phyloP scores from a whole-genome alignment of 768 basidiomycete genomes.

The Chalciporus chontae region DNA sequence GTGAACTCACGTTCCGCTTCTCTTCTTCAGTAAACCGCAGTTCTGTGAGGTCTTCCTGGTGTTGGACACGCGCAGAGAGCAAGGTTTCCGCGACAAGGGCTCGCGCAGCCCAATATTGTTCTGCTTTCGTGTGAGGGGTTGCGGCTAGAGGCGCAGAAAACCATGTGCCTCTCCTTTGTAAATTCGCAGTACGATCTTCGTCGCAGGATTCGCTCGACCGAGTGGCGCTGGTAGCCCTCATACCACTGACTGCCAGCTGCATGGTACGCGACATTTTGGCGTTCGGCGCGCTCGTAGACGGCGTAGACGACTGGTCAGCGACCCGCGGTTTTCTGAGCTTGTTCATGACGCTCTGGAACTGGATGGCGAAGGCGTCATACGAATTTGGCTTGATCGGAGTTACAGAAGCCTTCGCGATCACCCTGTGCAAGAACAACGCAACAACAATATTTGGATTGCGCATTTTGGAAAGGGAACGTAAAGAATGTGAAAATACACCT shows the following conservation, averaged over 20 bases:
- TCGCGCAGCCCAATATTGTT: conserved; percentile 68
- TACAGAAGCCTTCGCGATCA: background rate
- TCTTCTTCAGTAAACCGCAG: conserved; percentile 40
- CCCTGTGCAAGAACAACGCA: background rate
- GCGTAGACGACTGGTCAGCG: background rate
- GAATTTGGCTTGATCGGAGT: too few species aligned
- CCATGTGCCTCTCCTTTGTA: conserved; percentile 13
- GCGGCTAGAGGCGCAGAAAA: conserved; percentile 18
- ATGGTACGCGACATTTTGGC: conserved; percentile 28
- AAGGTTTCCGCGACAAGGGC: conserved; percentile 64
- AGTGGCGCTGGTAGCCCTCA: background rate
- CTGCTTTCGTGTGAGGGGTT: conserved; percentile 31
- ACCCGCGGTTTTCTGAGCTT: conserved; percentile 22
- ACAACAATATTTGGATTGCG: background rate
- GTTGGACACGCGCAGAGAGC: conserved; percentile 44
- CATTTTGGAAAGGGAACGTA: background rate
- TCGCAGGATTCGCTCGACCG: background rate
- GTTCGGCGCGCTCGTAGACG: background rate
- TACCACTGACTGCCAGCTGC: conserved; percentile 22
- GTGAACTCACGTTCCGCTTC: conserved; percentile 44
- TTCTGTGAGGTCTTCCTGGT: conserved; percentile 47
- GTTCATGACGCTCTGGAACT: conserved; percentile 15
- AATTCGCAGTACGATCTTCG: background rate
- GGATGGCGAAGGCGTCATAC: too few species aligned
- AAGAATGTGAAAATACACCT: conserved; percentile 15